phyloP scores from a whole-genome alignment of 1,284 basidiomycete species.

The Cryptococcus sp. region DNA sequence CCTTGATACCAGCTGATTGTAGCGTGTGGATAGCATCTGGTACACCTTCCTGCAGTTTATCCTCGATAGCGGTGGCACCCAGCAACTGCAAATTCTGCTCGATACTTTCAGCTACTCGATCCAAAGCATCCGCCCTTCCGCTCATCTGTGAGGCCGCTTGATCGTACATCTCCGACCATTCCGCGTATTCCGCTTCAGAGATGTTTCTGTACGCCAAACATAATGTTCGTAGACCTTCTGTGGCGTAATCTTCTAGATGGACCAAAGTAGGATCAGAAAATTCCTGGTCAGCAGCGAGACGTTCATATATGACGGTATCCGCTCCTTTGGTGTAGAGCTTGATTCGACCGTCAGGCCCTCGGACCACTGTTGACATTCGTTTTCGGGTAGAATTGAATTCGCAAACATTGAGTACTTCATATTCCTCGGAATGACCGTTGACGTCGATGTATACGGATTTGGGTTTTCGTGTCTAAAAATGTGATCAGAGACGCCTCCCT shows the following conservation, averaged over 20 bases:
- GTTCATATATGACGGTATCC: conserved; percentile 92
- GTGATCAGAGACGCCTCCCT: background rate
- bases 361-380: conserved; percentile 92
- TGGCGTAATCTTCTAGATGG: conserved; percentile 97
- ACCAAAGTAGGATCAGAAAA: conserved; percentile 80
- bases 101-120: conserved; percentile 90
- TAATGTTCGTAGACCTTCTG: conserved; percentile 93
- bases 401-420: conserved; percentile 91
- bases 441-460: conserved; percentile 88
- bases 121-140: conserved; percentile 86
- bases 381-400: conserved; percentile 99
- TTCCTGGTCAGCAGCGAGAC: conserved; percentile 69
- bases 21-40: conserved; percentile 97
- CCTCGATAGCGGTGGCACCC: conserved; percentile 97
- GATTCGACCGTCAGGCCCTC: conserved; percentile 82
- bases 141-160: conserved; percentile 89
- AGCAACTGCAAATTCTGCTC: conserved; percentile 89
- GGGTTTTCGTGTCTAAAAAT: conserved; percentile 80
- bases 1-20: conserved; percentile 97
- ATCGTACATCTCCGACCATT: conserved; percentile 84
- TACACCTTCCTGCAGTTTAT: conserved; percentile 97
- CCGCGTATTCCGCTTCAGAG: conserved; percentile 79
- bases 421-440: conserved; percentile 69
- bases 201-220: conserved; percentile 92
- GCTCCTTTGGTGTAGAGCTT: conserved; percentile 97